Evolutionary conservation across 306 rosid genomes (phyloP).

Genomic region (Hylodesmum podocarpum): DNA sequence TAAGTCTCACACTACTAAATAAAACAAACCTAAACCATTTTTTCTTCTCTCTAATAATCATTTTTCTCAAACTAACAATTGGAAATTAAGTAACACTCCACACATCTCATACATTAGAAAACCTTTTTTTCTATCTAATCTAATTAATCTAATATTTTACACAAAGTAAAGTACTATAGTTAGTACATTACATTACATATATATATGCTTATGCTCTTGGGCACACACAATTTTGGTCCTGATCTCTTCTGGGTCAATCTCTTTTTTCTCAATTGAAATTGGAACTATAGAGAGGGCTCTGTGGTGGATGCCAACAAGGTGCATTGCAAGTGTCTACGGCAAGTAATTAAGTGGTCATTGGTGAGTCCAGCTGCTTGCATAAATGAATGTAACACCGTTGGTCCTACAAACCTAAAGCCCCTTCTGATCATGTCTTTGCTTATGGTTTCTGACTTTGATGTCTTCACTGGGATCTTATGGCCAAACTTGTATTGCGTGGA

Average conservation of each 20-base stretch:
- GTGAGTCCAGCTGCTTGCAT: slow-evolving; percentile 97
- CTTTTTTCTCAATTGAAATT: slow-evolving; percentile 20
- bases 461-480: slow-evolving; percentile 86
- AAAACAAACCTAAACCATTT: slow-evolving; percentile 29
- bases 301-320: slow-evolving; percentile 36
- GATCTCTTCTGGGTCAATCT: slow-evolving; percentile 22
- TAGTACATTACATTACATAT: slow-evolving; percentile 45
- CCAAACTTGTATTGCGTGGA: slow-evolving; percentile 85
- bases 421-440: slow-evolving; percentile 95
- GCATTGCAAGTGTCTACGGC: slow-evolving; percentile 86
- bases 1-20: slow-evolving; percentile 29
- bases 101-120: slow-evolving; percentile 32
- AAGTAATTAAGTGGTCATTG: slow-evolving; percentile 81
- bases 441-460: slow-evolving; percentile 90
- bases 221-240: background rate
- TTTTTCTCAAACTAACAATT: background rate
- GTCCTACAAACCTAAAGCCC: slow-evolving; percentile 90
- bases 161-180: slow-evolving; percentile 49
- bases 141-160: slow-evolving; percentile 48
- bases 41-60: slow-evolving; percentile 24
- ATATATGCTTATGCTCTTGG: slow-evolving; percentile 19
- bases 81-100: background rate
- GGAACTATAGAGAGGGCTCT: slow-evolving; percentile 33
- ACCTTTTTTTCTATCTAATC: slow-evolving; percentile 29
- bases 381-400: slow-evolving; percentile 85